Conservation (phyloP, 805 yeast species). For the Lipomyces anomalus region DNA sequence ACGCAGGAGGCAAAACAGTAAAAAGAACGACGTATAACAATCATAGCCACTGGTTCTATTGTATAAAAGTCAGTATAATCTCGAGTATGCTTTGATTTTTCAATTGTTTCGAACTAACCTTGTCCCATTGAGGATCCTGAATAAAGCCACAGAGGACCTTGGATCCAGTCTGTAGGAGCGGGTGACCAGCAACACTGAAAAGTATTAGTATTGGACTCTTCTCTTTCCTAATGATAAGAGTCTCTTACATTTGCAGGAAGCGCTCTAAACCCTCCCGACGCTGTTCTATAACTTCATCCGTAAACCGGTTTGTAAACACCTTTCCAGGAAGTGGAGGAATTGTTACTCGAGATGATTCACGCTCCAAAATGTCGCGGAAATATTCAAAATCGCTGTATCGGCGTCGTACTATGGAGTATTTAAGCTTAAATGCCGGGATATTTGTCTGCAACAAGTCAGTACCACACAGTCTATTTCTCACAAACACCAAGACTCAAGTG, state of each 20-base stretch:
- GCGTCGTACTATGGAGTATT: conserved; percentile 65
- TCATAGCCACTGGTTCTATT: no score
- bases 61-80: no score
- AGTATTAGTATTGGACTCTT: no score
- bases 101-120: no score
- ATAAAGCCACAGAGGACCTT: conserved; percentile 73
- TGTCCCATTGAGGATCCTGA: conserved; percentile 84
- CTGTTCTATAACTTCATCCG: conserved; percentile 74
- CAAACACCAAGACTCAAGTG: neutral
- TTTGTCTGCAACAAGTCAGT: conserved; percentile 47
- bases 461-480: neutral
- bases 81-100: no score
- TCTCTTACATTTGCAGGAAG: conserved; percentile 49
- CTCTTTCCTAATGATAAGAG: conserved; percentile 10
- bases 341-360: conserved; percentile 71
- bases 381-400: conserved; percentile 86
- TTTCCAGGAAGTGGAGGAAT: conserved; percentile 93
- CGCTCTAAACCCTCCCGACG: conserved; percentile 78
- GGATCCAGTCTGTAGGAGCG: conserved; percentile 82
- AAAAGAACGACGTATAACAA: no score
- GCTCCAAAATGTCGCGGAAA: conserved; percentile 65
- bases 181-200: conserved; percentile 88
- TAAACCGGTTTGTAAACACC: conserved; percentile 66
- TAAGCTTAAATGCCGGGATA: conserved; percentile 74
- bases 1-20: no score